Evolutionary conservation across 306 rosid genomes (phyloP).

Genomic region (Comarum palustre): DNA sequence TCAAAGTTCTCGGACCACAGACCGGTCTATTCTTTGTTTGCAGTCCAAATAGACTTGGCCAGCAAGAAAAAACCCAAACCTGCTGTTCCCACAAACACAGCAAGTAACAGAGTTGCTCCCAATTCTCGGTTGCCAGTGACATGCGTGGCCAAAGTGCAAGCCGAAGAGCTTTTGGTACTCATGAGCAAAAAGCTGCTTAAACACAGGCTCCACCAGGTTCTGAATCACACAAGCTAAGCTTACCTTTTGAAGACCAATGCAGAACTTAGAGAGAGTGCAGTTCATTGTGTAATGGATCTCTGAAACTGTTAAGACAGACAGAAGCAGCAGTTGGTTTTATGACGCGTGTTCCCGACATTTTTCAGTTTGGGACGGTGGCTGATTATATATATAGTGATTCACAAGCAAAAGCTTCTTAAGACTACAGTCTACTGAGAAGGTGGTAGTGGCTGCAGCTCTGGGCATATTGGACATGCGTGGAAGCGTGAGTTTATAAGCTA

Average conservation of each 20-base stretch:
- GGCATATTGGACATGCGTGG: constrained; percentile 17
- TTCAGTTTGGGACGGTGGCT: constrained; percentile 8
- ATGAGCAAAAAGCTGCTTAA: constrained; percentile 26
- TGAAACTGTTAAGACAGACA: not conserved
- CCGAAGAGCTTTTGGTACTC: constrained; percentile 68
- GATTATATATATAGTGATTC: not conserved
- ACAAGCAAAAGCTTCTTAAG: not conserved
- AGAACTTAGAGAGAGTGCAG: not conserved
- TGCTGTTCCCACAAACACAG: not conserved
- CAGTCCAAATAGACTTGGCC: constrained; percentile 41
- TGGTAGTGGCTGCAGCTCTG: constrained; percentile 15
- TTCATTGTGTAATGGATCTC: not conserved
- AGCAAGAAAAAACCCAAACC: constrained; percentile 21
- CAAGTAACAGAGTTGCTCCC: constrained; percentile 11
- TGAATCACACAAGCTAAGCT: not conserved
- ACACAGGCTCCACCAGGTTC: constrained; percentile 8
- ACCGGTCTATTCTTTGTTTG: constrained; percentile 69
- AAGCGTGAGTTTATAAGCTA: constrained; percentile 6
- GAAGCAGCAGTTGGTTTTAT: not conserved
- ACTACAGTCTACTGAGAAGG: not conserved
- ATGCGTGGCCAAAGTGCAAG: constrained; percentile 62
- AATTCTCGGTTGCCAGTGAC: constrained; percentile 36
- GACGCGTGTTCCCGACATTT: constrained; percentile 13
- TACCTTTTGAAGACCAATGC: not conserved
- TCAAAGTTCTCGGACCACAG: constrained; percentile 95